Percentiles rank a stretch among this genome's conserved stretches.
These are phyloP conservation scores for Xanthoconium purpureum DNA, from an alignment of 768 basidiomycete species.

Conservation along the genomic window DNA sequence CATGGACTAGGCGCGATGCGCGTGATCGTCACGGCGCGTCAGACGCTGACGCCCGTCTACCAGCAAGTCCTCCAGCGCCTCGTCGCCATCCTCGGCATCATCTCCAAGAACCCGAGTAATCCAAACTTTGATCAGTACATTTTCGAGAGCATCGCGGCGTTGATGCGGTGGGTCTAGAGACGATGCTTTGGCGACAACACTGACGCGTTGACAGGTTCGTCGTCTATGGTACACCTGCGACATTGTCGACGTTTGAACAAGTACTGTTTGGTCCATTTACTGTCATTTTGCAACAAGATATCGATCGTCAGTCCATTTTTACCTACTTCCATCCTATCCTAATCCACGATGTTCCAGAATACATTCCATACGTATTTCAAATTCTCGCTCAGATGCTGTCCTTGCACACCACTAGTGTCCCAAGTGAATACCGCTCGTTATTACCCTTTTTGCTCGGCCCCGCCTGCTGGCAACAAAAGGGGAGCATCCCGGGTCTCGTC, in stretches of 20 bases:
- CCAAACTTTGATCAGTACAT: slow-evolving; percentile 97
- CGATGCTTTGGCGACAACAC: not conserved
- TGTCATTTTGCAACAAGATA: slow-evolving; percentile 85
- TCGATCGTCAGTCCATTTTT: slow-evolving; percentile 63
- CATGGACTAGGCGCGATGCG: slow-evolving; percentile 80
- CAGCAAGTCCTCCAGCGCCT: slow-evolving; percentile 67
- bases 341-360: slow-evolving; percentile 48
- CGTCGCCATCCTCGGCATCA: slow-evolving; percentile 78
- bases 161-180: slow-evolving; percentile 64
- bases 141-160: slow-evolving; percentile 92
- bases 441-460: slow-evolving; percentile 84
- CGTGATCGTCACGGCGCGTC: slow-evolving; percentile 84
- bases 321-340: not conserved
- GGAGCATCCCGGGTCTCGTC: slow-evolving; percentile 91
- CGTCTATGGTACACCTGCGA: slow-evolving; percentile 62
- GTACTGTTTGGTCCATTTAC: slow-evolving; percentile 86
- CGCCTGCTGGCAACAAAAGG: slow-evolving; percentile 87
- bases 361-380: slow-evolving; percentile 97
- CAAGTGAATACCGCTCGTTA: slow-evolving; percentile 72
- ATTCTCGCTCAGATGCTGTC: slow-evolving; percentile 95
- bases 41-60: slow-evolving; percentile 67
- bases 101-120: slow-evolving; percentile 95
- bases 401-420: slow-evolving; percentile 63
- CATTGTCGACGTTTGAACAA: slow-evolving; percentile 73
- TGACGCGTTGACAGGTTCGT: slow-evolving; percentile 59